phyloP scores from a whole-genome alignment of 768 basidiomycete species.

The Leucocoprinus birnbaumii region DNA sequence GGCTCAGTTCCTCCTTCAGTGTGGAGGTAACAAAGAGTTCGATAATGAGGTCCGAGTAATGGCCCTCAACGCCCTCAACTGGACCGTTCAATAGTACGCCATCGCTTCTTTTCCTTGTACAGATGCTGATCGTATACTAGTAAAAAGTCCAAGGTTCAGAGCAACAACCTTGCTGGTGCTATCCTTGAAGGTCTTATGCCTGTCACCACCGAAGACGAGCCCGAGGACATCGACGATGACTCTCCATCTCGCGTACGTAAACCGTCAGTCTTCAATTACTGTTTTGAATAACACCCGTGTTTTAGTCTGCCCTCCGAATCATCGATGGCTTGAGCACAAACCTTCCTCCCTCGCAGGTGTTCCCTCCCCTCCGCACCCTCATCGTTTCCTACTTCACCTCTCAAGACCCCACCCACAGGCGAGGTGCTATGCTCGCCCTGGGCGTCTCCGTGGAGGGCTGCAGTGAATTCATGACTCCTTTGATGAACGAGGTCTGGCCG shows the following conservation, averaged over 20 bases:
- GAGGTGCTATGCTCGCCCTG: conserved; percentile 92
- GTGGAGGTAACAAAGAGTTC: conserved; percentile 74
- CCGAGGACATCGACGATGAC: conserved; percentile 91
- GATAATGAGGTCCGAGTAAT: conserved; percentile 84
- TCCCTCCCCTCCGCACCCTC: conserved; percentile 83
- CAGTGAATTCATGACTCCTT: conserved; percentile 94
- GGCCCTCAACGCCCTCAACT: conserved; percentile 89
- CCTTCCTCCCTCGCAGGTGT: conserved; percentile 93
- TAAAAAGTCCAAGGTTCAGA: conserved; percentile 96
- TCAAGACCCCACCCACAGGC: conserved; percentile 72
- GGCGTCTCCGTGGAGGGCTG: conserved; percentile 97
- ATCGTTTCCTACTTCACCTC: conserved; percentile 86
- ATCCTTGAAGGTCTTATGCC: conserved; percentile 94
- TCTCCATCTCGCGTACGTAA: conserved; percentile 81
- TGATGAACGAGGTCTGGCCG: conserved; percentile 92
- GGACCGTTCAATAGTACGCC: conserved; percentile 93
- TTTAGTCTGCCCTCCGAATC: conserved; percentile 87
- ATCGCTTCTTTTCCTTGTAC: neutral
- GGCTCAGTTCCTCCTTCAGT: conserved; percentile 82
- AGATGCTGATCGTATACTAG: conserved; percentile 33
- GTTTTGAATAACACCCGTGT: too few relatives aligned
- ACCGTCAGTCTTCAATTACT: too few relatives aligned
- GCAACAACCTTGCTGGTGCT: conserved; percentile 73
- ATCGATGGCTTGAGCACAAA: conserved; percentile 91
- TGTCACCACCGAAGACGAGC: conserved; percentile 90